These are phyloP conservation scores for Hyaloscypha finlandica DNA, from an alignment of 495 filamentous ascomycete species.

Conservation along the genomic window DNA sequence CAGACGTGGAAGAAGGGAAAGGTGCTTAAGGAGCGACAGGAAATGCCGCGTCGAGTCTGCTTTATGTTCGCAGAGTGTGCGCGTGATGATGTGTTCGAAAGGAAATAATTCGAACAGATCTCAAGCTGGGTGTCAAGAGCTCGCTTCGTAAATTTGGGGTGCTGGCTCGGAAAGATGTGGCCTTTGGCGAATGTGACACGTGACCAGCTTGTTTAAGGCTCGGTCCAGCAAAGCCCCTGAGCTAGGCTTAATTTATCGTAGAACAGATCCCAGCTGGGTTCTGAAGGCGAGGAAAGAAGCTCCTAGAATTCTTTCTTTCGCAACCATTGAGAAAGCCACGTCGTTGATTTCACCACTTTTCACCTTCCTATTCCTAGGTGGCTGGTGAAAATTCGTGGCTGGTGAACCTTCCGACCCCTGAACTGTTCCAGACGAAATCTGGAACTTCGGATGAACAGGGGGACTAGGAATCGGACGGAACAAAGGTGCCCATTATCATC, in stretches of 20 bases:
- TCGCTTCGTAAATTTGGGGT: slow-evolving; percentile 27
- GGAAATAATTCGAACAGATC: slow-evolving; percentile 31
- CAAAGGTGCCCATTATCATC: too few relatives aligned
- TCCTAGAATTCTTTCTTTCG: too few relatives aligned
- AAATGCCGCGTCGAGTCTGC: slow-evolving; percentile 28
- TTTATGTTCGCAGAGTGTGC: slow-evolving; percentile 30
- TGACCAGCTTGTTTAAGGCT: slow-evolving; percentile 10
- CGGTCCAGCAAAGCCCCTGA: slow-evolving; percentile 2
- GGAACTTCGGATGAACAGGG: too few relatives aligned
- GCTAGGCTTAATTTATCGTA: background rate
- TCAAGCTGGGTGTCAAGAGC: slow-evolving; percentile 14
- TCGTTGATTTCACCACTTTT: background rate
- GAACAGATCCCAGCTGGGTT: background rate
- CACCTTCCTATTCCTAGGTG: background rate
- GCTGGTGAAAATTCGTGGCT: too few relatives aligned
- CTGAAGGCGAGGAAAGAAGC: too few relatives aligned
- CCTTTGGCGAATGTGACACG: slow-evolving; percentile 21
- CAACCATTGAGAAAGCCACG: too few relatives aligned
- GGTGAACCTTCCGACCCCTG: too few relatives aligned
- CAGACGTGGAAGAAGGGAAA: slow-evolving; percentile 34
- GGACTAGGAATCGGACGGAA: too few relatives aligned
- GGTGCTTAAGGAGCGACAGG: slow-evolving; percentile 30
- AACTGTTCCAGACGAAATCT: too few relatives aligned
- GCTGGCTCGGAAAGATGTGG: slow-evolving; percentile 24
- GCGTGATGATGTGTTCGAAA: slow-evolving; percentile 30